phyloP scores from a whole-genome alignment of 345 rosid genomes.

The Capsella bursapastoris region DNA sequence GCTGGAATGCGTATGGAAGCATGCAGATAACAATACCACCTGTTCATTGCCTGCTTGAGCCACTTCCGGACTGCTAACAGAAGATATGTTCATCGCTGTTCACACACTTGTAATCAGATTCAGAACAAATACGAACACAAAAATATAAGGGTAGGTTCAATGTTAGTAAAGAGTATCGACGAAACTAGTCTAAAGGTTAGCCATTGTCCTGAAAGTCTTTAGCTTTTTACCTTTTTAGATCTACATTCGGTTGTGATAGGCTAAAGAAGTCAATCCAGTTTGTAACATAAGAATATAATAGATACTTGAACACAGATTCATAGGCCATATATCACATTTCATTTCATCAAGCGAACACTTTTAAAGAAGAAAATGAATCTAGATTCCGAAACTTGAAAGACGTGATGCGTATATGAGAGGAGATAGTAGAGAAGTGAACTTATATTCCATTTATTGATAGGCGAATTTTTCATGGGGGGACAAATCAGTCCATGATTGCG shows the following conservation, averaged over 20 bases:
- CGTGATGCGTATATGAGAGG: conserved; percentile 6
- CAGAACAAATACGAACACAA: background rate
- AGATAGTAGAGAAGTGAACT: conserved; percentile 29
- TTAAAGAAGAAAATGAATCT: background rate
- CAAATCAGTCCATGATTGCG: conserved; percentile 21
- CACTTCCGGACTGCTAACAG: conserved; percentile 38
- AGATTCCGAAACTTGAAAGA: conserved; percentile 16
- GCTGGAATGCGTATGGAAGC: conserved; percentile 88
- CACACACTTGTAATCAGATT: conserved; percentile 14
- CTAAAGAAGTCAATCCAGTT: conserved; percentile 18
- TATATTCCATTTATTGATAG: conserved; percentile 37
- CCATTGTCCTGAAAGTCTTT: background rate
- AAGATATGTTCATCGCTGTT: conserved; percentile 27
- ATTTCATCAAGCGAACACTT: background rate
- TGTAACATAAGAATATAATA: conserved; percentile 22
- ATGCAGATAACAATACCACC: conserved; percentile 55
- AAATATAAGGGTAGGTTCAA: conserved; percentile 22
- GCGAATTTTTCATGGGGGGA: background rate
- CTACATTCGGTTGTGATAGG: conserved; percentile 14
- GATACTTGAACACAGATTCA: background rate
- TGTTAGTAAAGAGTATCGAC: conserved; percentile 11
- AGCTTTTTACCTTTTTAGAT: conserved; percentile 7
- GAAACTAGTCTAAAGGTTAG: conserved; percentile 11
- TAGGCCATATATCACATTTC: background rate
- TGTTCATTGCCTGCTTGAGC: conserved; percentile 58